Evolutionary conservation across 2,329 filamentous ascomycete genomes (phyloP).

Genomic region (Fusarium torulosum): DNA sequence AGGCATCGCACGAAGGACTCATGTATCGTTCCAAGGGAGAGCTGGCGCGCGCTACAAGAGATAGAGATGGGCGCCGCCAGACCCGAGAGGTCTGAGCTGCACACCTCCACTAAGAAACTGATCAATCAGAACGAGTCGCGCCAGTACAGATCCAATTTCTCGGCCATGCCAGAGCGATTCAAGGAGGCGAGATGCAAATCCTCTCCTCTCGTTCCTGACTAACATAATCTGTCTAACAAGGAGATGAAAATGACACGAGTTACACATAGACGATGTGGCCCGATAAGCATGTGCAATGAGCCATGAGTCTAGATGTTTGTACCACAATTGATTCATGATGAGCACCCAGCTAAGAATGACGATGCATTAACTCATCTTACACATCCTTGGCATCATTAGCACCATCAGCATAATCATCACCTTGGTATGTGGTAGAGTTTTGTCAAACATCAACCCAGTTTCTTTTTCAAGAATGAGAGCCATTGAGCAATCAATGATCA

Average conservation of each 20-base stretch:
- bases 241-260: constrained; percentile 22
- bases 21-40: constrained; percentile 27
- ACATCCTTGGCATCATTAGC: constrained; percentile 25
- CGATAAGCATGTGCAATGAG: constrained; percentile 17
- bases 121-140: constrained; percentile 37
- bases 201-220: constrained; percentile 37
- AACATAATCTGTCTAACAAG: constrained; percentile 28
- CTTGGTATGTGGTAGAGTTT: constrained; percentile 17
- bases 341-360: constrained; percentile 47
- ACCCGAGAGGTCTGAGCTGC: constrained; percentile 34
- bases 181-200: constrained; percentile 19
- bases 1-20: constrained; percentile 20
- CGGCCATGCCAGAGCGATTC: constrained; percentile 30
- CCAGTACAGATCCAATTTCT: constrained; percentile 37
- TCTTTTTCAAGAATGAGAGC: constrained; percentile 6
- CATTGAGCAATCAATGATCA: constrained; percentile 25
- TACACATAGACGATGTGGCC: constrained; percentile 9
- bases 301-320: constrained; percentile 11
- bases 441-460: constrained; percentile 3
- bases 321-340: constrained; percentile 37
- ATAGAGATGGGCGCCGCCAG: constrained; percentile 37
- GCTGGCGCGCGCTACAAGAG: constrained; percentile 17
- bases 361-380: constrained; percentile 33
- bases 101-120: constrained; percentile 23
- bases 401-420: constrained; percentile 8